Evolutionary conservation across 2,329 filamentous ascomycete species (phyloP), one percentile per base, ranked within the genome.

Genomic region (Monosporascus sp.): DNA sequence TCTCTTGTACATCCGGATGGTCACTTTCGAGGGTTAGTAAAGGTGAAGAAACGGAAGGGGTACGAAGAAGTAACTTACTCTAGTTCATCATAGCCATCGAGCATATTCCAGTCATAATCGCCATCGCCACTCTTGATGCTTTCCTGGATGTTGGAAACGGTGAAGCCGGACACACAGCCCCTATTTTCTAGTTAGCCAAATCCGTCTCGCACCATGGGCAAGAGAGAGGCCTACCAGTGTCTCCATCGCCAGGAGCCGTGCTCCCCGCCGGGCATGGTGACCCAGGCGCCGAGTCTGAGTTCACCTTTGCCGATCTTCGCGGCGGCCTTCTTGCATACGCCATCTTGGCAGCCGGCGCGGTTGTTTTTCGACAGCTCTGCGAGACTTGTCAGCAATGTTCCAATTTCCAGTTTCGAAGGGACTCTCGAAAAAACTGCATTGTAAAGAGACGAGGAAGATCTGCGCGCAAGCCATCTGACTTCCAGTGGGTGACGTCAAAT

Each of bases 71-170:
- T 58, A 52, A 71, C 76, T 61, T 63, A 78, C 78, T 60, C 61
- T 51, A 96, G 72, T 58, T 94, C 90, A 22, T 95, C 90, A 58
- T 82, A 95, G 55, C 90, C 91, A 66, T 96, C 90, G 52, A 97
- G 77, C 55, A 81, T 72, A 45, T 88, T 82, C 62, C 82, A 81
- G 55, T 91, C 80, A 51, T 75, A 79, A 1, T 71, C 70, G 31
- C 72, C 75, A n/a, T 72, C 71, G 11, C 69, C 71, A 20, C 72
- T 73, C 6, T 73, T 74, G 57, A 85, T 78, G 7, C 74, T 69
- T 6, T 85, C 77, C 55, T 85, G 80, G 48, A 91, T 71, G 58
- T 89, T 86, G 53, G 75, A 65, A 55, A 97, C 74, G 64, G 90
- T 83, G 51, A 79, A 77, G 22, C 91, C 91, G 17, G 91, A 96